Evolutionary conservation across 305 asterid species (phyloP).

Genomic region (Monarda citriodora): DNA sequence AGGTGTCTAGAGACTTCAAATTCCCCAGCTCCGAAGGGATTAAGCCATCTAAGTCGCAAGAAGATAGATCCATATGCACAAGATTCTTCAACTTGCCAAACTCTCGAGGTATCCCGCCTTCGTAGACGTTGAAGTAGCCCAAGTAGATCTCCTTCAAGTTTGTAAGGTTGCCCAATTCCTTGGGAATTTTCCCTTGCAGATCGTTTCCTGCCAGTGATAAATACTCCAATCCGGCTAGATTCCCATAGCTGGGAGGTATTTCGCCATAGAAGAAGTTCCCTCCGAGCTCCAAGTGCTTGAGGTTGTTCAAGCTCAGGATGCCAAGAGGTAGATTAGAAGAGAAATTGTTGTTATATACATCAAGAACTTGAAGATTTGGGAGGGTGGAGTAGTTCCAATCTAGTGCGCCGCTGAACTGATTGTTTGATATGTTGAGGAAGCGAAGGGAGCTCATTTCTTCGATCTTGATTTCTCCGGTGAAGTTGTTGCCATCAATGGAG

Average conservation of each 20-base stretch:
- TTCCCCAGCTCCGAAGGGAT: constrained; percentile 84
- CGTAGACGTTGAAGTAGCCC: constrained; percentile 68
- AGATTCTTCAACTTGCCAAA: constrained; percentile 77
- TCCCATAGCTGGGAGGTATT: constrained; percentile 71
- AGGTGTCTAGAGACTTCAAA: constrained; percentile 61
- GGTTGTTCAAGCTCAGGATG: constrained; percentile 47
- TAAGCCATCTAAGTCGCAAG: constrained; percentile 72
- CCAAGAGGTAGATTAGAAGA: constrained; percentile 71
- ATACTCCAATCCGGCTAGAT: constrained; percentile 58
- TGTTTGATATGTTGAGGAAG: constrained; percentile 81
- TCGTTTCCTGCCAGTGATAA: constrained; percentile 86
- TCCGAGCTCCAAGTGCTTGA: constrained; percentile 83
- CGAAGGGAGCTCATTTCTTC: constrained; percentile 58
- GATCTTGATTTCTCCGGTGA: constrained; percentile 89
- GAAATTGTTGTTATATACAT: constrained; percentile 93
- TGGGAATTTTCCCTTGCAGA: constrained; percentile 74
- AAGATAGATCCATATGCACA: constrained; percentile 73
- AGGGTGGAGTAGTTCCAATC: constrained; percentile 83
- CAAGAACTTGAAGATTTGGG: constrained; percentile 56
- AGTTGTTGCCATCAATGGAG: constrained; percentile 88
- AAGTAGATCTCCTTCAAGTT: constrained; percentile 78
- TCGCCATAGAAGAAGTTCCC: constrained; percentile 82
- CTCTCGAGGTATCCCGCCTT: constrained; percentile 88
- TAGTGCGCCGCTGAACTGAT: constrained; percentile 62
- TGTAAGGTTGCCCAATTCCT: constrained; percentile 80